Evolutionary conservation across 2,329 filamentous ascomycete genomes (phyloP).

Genomic region (Epichloe bromicola): DNA sequence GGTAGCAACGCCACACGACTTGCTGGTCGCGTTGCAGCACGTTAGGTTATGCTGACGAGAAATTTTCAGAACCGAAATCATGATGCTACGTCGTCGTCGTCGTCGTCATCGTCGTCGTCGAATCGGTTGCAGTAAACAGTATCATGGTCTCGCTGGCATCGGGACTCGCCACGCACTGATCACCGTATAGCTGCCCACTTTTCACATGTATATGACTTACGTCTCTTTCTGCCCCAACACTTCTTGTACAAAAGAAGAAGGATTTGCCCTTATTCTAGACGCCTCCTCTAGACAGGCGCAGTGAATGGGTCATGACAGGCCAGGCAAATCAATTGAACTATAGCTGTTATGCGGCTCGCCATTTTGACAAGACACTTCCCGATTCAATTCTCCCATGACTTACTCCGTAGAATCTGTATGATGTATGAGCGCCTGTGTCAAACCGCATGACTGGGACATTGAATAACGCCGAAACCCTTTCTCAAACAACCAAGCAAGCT

Average conservation of each 20-base stretch:
- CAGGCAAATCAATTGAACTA: background rate
- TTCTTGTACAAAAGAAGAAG: background rate
- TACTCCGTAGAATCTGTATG: background rate
- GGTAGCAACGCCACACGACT: conserved; percentile 18
- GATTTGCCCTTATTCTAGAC: background rate
- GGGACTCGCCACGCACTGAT: background rate
- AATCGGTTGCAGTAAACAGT: background rate
- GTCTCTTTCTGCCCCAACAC: background rate
- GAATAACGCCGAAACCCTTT: conserved; percentile 2
- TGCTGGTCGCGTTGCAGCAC: conserved; percentile 17
- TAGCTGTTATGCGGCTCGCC: background rate
- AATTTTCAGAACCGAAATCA: background rate
- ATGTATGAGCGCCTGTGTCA: background rate
- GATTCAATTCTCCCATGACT: background rate
- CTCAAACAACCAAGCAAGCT: background rate
- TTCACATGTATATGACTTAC: background rate
- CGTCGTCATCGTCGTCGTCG: background rate
- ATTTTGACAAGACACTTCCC: background rate
- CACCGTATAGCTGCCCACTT: background rate
- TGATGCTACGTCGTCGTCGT: background rate
- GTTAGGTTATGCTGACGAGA: background rate
- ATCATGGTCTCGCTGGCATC: background rate
- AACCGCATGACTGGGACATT: background rate
- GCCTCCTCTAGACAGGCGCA: background rate
- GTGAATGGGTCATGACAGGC: background rate